Conservation (phyloP, 106 monocot species). For the Dendrobium catenatum region DNA sequence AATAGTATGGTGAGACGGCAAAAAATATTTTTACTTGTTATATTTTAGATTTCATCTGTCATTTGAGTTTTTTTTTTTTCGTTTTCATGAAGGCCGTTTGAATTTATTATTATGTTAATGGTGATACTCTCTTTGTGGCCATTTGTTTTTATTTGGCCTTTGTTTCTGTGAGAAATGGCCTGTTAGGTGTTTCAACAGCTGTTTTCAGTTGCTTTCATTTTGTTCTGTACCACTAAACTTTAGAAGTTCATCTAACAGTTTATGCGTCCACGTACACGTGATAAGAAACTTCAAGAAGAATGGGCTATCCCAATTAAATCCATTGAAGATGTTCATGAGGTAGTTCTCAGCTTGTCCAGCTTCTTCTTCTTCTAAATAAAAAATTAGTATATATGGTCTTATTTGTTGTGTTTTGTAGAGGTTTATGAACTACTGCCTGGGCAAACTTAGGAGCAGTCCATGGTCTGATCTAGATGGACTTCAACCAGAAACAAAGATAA, state of each 20-base stretch:
- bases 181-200: background rate
- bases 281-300: conserved; percentile 88
- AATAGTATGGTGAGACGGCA: background rate
- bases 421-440: conserved; percentile 73
- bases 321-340: conserved; percentile 67
- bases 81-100: background rate
- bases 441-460: conserved; percentile 72
- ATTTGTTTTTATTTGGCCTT: background rate
- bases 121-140: background rate
- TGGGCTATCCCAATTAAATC: conserved; percentile 76
- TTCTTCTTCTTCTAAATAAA: background rate
- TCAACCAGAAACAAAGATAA: conserved; percentile 90
- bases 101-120: background rate
- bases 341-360: conserved; percentile 9
- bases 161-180: background rate
- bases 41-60: background rate
- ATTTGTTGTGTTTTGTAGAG: conserved; percentile 27
- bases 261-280: conserved; percentile 68
- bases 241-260: conserved; percentile 34
- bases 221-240: background rate
- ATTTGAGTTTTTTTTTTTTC: background rate
- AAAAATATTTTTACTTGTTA: background rate
- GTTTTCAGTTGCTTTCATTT: background rate
- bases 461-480: conserved; percentile 92
- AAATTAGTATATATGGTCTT: background rate